These are phyloP conservation scores for Rhodotorula sp. DNA, from an alignment of 1,284 basidiomycete genomes.

Conservation along the genomic window DNA sequence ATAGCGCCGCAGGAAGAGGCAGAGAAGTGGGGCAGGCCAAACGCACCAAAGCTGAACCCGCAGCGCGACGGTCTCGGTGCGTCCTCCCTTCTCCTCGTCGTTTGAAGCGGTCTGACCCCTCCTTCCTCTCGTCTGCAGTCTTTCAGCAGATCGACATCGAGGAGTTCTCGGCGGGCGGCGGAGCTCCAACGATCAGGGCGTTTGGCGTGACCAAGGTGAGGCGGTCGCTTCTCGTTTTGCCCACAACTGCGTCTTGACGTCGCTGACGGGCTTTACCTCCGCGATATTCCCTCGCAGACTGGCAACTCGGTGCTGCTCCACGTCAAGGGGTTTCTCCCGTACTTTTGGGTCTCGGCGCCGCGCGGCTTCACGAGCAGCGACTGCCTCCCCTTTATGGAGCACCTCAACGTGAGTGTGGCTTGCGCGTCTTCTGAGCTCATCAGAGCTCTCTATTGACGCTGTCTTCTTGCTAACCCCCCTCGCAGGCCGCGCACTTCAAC, in stretches of 20 bases:
- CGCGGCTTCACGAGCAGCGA: slow-evolving; percentile 74
- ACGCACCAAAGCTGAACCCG: slow-evolving; percentile 59
- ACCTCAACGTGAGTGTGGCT: slow-evolving; percentile 68
- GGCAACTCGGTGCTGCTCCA: slow-evolving; percentile 85
- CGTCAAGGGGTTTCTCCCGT: slow-evolving; percentile 78
- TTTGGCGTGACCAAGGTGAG: slow-evolving; percentile 82
- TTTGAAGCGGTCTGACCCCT: slow-evolving; percentile 23
- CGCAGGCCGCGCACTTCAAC: slow-evolving; percentile 37
- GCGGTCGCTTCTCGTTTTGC: neutral
- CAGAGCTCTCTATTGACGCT: neutral
- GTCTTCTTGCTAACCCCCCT: neutral
- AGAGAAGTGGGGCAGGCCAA: slow-evolving; percentile 70
- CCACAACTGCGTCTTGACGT: too few species aligned
- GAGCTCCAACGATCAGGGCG: slow-evolving; percentile 64
- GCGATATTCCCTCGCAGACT: slow-evolving; percentile 51
- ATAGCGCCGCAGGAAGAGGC: slow-evolving; percentile 35
- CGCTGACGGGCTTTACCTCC: neutral
- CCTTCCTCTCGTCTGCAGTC: slow-evolving; percentile 45
- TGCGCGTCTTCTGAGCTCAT: neutral
- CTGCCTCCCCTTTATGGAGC: slow-evolving; percentile 62
- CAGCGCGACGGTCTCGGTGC: slow-evolving; percentile 64
- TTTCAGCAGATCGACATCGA: slow-evolving; percentile 96
- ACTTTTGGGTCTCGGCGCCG: slow-evolving; percentile 84
- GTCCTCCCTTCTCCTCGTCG: slow-evolving; percentile 25
- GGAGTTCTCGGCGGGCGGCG: slow-evolving; percentile 61